Conservation (phyloP, 2,329 filamentous ascomycete species). For the Venturiaceae sp. region DNA sequence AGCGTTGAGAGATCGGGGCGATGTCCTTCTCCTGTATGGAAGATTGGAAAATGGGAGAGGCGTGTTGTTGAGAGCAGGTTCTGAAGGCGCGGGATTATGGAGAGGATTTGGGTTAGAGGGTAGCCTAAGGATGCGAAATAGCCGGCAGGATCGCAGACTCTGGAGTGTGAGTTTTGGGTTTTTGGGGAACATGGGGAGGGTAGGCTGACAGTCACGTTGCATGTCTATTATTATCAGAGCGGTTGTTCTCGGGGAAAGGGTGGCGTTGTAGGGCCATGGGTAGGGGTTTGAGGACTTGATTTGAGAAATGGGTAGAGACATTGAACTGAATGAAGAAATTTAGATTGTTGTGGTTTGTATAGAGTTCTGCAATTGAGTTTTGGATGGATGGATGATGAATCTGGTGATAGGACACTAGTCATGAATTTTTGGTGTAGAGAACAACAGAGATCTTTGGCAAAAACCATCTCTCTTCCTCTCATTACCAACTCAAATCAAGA, state of each 20-base stretch:
- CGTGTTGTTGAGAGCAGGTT: constrained; percentile 33
- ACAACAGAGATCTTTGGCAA: not conserved
- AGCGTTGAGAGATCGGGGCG: constrained; percentile 36
- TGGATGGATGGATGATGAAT: not conserved
- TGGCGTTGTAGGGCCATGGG: constrained; percentile 29
- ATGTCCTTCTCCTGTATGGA: constrained; percentile 36
- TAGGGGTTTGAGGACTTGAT: constrained; percentile 19
- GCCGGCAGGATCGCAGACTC: constrained; percentile 33
- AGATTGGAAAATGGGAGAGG: constrained; percentile 24
- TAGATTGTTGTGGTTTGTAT: not conserved
- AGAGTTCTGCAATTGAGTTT: not conserved
- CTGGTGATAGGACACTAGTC: constrained; percentile 1
- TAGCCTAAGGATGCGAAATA: constrained; percentile 41
- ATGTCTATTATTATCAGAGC: constrained; percentile 43
- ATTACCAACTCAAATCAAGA: too few relatives aligned
- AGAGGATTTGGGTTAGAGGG: constrained; percentile 26
- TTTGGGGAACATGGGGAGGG: not conserved
- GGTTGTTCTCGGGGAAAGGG: constrained; percentile 30
- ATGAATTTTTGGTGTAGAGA: constrained; percentile 7
- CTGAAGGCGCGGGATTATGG: constrained; percentile 34
- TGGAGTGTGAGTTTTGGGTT: not conserved
- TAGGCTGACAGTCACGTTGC: constrained; percentile 40
- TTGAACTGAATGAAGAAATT: too few relatives aligned
- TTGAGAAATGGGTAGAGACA: too few relatives aligned
- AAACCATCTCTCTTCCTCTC: not conserved